These are phyloP conservation scores for Acacia confusa DNA, from an alignment of 306 rosid genomes.

Conservation along the genomic window DNA sequence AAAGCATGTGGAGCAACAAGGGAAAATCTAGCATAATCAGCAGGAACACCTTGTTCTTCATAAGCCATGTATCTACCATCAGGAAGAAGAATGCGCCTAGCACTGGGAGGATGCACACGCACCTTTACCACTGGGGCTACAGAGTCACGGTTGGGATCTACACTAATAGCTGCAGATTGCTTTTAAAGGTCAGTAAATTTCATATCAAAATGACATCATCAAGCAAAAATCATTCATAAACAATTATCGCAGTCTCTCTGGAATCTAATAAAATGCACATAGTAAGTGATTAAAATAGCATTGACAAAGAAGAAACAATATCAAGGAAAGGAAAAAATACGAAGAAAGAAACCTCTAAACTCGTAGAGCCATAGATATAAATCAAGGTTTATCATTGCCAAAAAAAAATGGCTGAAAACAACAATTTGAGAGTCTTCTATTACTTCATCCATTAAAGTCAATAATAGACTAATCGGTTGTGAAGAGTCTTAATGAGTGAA, in stretches of 20 bases:
- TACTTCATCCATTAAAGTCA: conserved; percentile 14
- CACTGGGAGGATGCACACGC: conserved; percentile 76
- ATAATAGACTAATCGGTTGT: neutral
- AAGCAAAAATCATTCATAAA: neutral
- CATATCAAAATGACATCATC: neutral
- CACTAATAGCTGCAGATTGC: conserved; percentile 60
- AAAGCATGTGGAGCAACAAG: conserved; percentile 85
- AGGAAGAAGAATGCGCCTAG: conserved; percentile 75
- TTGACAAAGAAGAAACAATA: neutral
- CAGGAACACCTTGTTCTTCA: conserved; percentile 74
- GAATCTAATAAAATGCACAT: conserved; percentile 7
- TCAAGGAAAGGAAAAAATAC: neutral
- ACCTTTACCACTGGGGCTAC: conserved; percentile 47
- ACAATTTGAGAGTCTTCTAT: neutral
- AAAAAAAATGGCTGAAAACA: neutral
- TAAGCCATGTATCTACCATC: conserved; percentile 92
- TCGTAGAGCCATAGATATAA: neutral
- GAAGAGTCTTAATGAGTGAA: neutral
- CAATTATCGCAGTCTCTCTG: conserved; percentile 4
- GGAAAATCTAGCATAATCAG: conserved; percentile 68
- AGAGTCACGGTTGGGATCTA: conserved; percentile 49
- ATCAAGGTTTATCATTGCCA: neutral
- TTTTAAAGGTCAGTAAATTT: conserved; percentile 4
- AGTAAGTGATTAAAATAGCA: neutral
- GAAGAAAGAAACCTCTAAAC: neutral